Base-by-base conservation (phyloP, 768 basidiomycete species). In the Podaxis sp. region DNA sequence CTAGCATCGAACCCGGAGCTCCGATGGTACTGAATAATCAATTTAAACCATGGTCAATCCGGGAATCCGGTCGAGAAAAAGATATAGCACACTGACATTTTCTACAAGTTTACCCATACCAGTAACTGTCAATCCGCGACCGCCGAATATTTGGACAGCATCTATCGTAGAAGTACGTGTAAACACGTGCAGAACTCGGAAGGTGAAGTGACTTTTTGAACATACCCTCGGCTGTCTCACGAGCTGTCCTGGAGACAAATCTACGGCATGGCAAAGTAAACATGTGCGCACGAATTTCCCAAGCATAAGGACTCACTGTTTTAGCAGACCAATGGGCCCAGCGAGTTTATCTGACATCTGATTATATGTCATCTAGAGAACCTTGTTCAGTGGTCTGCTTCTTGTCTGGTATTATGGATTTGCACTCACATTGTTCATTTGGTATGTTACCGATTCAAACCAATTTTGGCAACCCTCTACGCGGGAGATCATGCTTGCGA, bases 91-190 rank as follows among this genome's bases (percentile, higher is more conserved):
- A 77, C 86, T 54, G 69, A 91, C 91, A 65, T 90, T 92, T 73
- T 94, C 93, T 62, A 94, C 82, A 49, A 87, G 73, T 74, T 85
- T 88, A 64, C 94, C 94, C 91, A 94, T 92, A 7, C 94, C 94
- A 4, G 91, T 88, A 49, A 82, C 79, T 0, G 96, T 97, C 66
- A 98, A 79, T 25, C 88, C 92, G 19, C 96, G 85, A 17, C 96
- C 96, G 57, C 94, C 95, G 62, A 96, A 96, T 38, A 96, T 83
- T 73, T 91, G 89, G 1, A 89, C 86, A 4, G 92, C 88, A 64
- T 94, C 92, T 79, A 80, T 74, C 57, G 49, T 51, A 46, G 49
- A 37, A 43, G 22, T 29, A 38, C n/a, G 40, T 46, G 7, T 46
- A 2, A 56, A 22, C 51, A 51, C 52, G 9, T 83, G 81, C 81